These are phyloP conservation scores for Termitomyces sp. DNA, from an alignment of 768 basidiomycete genomes.

Conservation along the genomic window DNA sequence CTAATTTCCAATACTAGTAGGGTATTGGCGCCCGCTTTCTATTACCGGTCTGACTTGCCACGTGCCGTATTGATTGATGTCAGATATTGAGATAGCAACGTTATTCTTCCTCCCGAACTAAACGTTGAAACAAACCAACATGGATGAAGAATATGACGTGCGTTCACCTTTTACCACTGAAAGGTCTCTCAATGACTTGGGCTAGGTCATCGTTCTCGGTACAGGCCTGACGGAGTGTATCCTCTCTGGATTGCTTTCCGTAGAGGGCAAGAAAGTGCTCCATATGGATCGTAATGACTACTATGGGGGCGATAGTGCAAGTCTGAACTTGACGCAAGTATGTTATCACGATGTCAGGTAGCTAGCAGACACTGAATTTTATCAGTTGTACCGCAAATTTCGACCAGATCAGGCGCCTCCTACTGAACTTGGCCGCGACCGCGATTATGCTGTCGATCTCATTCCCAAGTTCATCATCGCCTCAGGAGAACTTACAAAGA, in stretches of 20 bases:
- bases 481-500: conserved; percentile 94
- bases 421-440: conserved; percentile 86
- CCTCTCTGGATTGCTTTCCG: conserved; percentile 95
- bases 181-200: conserved; percentile 13
- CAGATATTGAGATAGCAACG: conserved; percentile 10
- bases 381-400: conserved; percentile 94
- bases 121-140: conserved; percentile 36
- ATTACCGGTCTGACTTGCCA: conserved; percentile 4
- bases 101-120: conserved; percentile 15
- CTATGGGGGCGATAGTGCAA: conserved; percentile 96
- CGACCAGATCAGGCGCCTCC: conserved; percentile 74
- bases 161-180: conserved; percentile 8
- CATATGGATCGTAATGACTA: conserved; percentile 99
- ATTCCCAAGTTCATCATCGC: conserved; percentile 99
- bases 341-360: conserved; percentile 17
- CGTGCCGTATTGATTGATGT: conserved; percentile 18
- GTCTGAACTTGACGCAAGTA: conserved; percentile 96
- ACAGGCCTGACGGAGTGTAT: conserved; percentile 99
- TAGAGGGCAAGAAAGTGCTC: conserved; percentile 99
- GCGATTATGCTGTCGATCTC: conserved; percentile 97
- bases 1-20: background rate
- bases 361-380: conserved; percentile 1
- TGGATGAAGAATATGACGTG: conserved; percentile 99
- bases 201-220: conserved; percentile 85
- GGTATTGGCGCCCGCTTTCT: background rate